Evolutionary conservation across 345 rosid genomes (phyloP).

Genomic region (Hibiscus trionum): DNA sequence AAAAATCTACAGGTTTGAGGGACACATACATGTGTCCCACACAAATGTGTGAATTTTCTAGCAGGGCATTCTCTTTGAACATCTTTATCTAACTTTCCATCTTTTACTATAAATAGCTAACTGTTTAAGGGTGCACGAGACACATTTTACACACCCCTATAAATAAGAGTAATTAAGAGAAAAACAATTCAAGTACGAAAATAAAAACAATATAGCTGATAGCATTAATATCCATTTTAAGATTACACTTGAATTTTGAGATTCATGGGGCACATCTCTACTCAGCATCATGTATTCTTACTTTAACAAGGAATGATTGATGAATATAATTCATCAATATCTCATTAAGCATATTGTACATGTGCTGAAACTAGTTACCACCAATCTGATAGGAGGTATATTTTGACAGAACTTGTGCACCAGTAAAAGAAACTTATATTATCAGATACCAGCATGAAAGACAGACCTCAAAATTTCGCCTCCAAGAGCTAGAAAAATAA

Average conservation of each 20-base stretch:
- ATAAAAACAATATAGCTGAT: not conserved
- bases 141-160: no score
- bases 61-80: no score
- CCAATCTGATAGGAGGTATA: constrained; percentile 23
- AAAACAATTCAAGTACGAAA: no score
- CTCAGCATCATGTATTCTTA: not conserved
- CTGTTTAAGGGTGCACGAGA: no score
- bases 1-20: no score
- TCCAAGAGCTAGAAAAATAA: constrained; percentile 93
- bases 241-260: not conserved
- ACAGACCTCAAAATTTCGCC: constrained; percentile 68
- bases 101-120: no score
- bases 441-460: not conserved
- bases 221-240: not conserved
- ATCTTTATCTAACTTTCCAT: no score
- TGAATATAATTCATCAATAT: not conserved
- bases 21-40: no score
- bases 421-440: not conserved
- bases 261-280: not conserved
- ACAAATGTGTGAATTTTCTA: no score
- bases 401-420: not conserved
- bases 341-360: not conserved
- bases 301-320: not conserved
- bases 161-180: no score
- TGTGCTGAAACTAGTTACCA: not conserved